Conservation (phyloP, 176 grass and related monocot species). For the Eragrostis curvula region DNA sequence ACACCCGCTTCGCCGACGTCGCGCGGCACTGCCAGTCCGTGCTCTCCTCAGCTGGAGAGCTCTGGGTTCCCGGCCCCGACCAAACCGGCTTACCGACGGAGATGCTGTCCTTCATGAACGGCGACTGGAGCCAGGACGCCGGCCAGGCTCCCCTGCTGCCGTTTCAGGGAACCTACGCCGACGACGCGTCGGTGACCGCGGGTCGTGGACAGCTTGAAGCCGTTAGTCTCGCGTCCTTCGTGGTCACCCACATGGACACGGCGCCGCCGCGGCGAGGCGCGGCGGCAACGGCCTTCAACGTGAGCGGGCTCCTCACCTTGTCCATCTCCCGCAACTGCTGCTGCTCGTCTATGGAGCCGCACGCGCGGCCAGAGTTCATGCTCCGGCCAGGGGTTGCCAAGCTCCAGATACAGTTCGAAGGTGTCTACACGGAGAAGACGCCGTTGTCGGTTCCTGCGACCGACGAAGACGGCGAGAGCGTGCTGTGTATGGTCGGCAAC, state of each 20-base stretch:
- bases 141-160: conserved; percentile 47
- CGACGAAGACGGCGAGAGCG: conserved; percentile 40
- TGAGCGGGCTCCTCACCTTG: conserved; percentile 69
- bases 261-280: neutral
- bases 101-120: conserved; percentile 50
- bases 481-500: conserved; percentile 78
- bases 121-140: conserved; percentile 50
- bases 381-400: conserved; percentile 63
- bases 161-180: conserved; percentile 20
- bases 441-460: neutral
- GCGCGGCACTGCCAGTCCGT: conserved; percentile 35
- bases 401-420: conserved; percentile 71
- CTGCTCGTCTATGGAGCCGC: conserved; percentile 47
- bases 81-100: neutral
- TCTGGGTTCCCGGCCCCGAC: conserved; percentile 10
- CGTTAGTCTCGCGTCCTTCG: conserved; percentile 49
- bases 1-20: conserved; percentile 49
- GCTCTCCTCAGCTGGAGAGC: conserved; percentile 36
- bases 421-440: conserved; percentile 66
- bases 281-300: conserved; percentile 56
- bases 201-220: neutral
- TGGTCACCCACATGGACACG: conserved; percentile 62
- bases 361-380: conserved; percentile 64
- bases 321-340: conserved; percentile 62
- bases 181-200: no score